Conservation (phyloP, 768 basidiomycete species). For the Boletus vermiculosoides region DNA sequence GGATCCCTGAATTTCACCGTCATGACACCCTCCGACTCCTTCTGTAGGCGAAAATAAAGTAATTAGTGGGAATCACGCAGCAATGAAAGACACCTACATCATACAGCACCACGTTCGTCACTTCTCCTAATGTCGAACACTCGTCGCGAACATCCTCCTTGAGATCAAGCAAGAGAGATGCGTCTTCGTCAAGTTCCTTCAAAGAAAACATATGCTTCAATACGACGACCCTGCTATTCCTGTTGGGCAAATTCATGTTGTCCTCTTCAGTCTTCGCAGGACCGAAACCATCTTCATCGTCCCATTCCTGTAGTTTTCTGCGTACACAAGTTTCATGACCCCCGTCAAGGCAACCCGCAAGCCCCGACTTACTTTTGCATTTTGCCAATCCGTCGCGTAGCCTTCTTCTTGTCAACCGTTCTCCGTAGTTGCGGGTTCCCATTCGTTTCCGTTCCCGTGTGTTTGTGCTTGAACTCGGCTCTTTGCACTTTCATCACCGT, state of each 20-base stretch:
- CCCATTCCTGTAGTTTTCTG: slow-evolving; percentile 94
- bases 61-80: slow-evolving; percentile 1
- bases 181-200: slow-evolving; percentile 80
- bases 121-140: slow-evolving; percentile 85
- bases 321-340: neutral
- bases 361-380: slow-evolving; percentile 69
- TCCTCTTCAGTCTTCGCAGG: slow-evolving; percentile 62
- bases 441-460: slow-evolving; percentile 38
- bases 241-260: slow-evolving; percentile 41
- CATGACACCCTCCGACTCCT: slow-evolving; percentile 92
- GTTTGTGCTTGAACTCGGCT: slow-evolving; percentile 79
- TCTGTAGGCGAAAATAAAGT: slow-evolving; percentile 43
- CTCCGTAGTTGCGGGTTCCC: slow-evolving; percentile 51
- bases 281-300: slow-evolving; percentile 90
- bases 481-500: slow-evolving; percentile 72
- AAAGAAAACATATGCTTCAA: slow-evolving; percentile 94
- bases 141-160: slow-evolving; percentile 98
- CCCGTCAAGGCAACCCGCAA: neutral
- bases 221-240: slow-evolving; percentile 80
- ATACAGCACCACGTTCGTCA: slow-evolving; percentile 92
- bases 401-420: slow-evolving; percentile 76
- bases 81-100: slow-evolving; percentile 60
- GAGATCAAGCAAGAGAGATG: slow-evolving; percentile 81
- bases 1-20: slow-evolving; percentile 94
- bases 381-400: slow-evolving; percentile 71